Percentiles rank a stretch among this genome's conserved stretches.
Evolutionary conservation across 306 rosid species (phyloP).

Genomic region (Fragaria vesca): DNA sequence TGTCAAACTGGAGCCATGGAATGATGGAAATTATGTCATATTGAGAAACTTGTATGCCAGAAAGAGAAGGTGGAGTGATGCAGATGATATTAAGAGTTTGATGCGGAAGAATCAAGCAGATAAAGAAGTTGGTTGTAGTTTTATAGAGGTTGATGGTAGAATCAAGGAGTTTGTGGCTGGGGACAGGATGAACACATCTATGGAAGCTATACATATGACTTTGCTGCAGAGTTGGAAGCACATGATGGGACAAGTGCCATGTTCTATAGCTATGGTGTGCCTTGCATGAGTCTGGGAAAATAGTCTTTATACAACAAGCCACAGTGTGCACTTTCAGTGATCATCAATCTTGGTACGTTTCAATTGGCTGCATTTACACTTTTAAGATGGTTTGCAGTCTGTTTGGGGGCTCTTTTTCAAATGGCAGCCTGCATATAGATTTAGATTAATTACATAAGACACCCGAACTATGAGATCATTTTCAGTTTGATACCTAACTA

Average conservation of each 20-base stretch:
- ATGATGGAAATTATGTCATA: conserved; percentile 53
- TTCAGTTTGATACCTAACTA: no score
- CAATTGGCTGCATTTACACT: no score
- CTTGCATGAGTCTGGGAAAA: background rate
- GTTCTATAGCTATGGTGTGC: conserved; percentile 3
- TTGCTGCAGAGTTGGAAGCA: conserved; percentile 52
- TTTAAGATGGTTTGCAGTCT: background rate
- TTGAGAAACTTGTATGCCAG: conserved; percentile 63
- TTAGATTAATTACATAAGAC: no score
- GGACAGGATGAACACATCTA: conserved; percentile 25
- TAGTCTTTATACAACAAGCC: background rate
- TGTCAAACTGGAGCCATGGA: conserved; percentile 35
- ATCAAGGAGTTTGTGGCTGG: conserved; percentile 59
- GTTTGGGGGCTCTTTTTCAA: background rate
- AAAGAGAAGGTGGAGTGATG: conserved; percentile 58
- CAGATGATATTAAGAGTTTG: conserved; percentile 50
- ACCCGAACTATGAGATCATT: no score
- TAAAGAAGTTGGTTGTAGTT: conserved; percentile 65
- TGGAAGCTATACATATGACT: conserved; percentile 34
- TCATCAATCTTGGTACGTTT: background rate
- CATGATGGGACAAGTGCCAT: conserved; percentile 44
- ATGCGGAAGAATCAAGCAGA: conserved; percentile 47
- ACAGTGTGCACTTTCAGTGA: background rate
- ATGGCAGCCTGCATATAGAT: background rate
- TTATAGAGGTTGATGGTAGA: conserved; percentile 54